phyloP scores from a whole-genome alignment of 768 basidiomycete genomes.

The Boletellus ananiceps region DNA sequence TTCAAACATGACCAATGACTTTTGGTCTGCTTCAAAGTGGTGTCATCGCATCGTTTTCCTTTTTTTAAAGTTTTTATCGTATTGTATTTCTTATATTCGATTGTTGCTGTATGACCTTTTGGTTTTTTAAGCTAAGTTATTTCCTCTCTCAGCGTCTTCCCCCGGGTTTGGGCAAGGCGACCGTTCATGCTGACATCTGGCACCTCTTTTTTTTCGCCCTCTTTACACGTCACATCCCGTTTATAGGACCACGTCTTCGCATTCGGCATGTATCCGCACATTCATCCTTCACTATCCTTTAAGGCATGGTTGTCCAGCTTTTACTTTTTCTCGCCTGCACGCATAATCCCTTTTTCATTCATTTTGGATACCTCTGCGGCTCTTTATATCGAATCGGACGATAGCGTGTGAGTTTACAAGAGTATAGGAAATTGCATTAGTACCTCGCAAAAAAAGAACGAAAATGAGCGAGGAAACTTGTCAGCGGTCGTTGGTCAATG shows the following conservation, averaged over 20 bases:
- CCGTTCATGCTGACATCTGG: too few relatives aligned
- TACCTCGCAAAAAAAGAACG: not conserved
- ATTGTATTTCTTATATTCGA: constrained; percentile 11
- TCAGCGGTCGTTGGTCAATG: too few relatives aligned
- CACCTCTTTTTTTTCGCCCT: too few relatives aligned
- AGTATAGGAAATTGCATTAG: constrained; percentile 8
- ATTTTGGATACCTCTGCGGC: not conserved
- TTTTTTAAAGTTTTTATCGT: constrained; percentile 29
- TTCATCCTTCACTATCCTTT: too few relatives aligned
- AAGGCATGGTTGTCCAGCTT: not conserved
- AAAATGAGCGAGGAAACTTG: not conserved
- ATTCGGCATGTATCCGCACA: too few relatives aligned
- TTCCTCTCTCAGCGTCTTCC: too few relatives aligned
- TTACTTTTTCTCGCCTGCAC: not conserved
- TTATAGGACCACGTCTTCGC: too few relatives aligned
- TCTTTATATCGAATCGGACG: not conserved
- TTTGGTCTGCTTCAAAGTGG: not conserved
- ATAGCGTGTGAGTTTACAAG: not conserved
- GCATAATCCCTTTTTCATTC: not conserved
- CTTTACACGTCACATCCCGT: too few relatives aligned
- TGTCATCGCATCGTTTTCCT: not conserved
- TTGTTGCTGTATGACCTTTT: not conserved
- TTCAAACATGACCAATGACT: constrained; percentile 21
- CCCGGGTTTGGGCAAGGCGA: too few relatives aligned
- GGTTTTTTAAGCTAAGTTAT: too few relatives aligned